Conservation (phyloP, 139 green algal species). For the Klebsormidium nitens region DNA sequence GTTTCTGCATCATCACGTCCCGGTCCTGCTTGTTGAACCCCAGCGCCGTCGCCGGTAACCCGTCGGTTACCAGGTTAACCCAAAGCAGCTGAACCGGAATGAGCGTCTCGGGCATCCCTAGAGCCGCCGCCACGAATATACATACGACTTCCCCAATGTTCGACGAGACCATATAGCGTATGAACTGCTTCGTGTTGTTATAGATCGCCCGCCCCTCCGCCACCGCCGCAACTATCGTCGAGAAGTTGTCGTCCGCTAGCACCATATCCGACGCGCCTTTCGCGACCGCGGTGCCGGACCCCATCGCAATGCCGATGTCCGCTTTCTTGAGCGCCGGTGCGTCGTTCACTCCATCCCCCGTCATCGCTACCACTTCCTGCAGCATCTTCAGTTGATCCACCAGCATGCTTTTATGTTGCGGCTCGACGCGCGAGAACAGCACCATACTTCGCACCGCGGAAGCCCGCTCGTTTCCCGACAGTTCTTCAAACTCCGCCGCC, state of each 20-base stretch:
- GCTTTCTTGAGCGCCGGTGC: slow-evolving; percentile 47
- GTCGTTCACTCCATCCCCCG: slow-evolving; percentile 55
- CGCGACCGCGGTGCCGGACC: slow-evolving; percentile 48
- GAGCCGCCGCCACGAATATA: slow-evolving; percentile 52
- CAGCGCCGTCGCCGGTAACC: slow-evolving; percentile 46
- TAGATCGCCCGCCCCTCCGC: slow-evolving; percentile 50
- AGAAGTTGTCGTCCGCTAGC: slow-evolving; percentile 55
- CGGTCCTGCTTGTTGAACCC: slow-evolving; percentile 54
- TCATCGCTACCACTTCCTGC: slow-evolving; percentile 52
- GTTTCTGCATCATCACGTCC: slow-evolving; percentile 43
- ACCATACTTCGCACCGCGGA: slow-evolving; percentile 17
- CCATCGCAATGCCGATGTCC: slow-evolving; percentile 55
- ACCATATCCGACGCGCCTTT: slow-evolving; percentile 51
- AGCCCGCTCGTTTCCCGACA: slow-evolving; percentile 12
- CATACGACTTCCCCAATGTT: slow-evolving; percentile 58
- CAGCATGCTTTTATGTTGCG: slow-evolving; percentile 46
- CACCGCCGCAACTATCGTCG: slow-evolving; percentile 50
- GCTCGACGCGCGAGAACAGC: slow-evolving; percentile 46
- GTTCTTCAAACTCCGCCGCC: slow-evolving; percentile 46
- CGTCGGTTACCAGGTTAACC: slow-evolving; percentile 56
- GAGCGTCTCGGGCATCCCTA: slow-evolving; percentile 53
- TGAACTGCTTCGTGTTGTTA: slow-evolving; percentile 60
- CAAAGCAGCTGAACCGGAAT: slow-evolving; percentile 53
- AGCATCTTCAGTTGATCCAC: slow-evolving; percentile 39
- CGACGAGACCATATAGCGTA: slow-evolving; percentile 57